Percentiles rank a stretch among this genome's conserved stretches.
Conservation (phyloP, 78 protist species). For the Dictyostelium purpureum region DNA sequence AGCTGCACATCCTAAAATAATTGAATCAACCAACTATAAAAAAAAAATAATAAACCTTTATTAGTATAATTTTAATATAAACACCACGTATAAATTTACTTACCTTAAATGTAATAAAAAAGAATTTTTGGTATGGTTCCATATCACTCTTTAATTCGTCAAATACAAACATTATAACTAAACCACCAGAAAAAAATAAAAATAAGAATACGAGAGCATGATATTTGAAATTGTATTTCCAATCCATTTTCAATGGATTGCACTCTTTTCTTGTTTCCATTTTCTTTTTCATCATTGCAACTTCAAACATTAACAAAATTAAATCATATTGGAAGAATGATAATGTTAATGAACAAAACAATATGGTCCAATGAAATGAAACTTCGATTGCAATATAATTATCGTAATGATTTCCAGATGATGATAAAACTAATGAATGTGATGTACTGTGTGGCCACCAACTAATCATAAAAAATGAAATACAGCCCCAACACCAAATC, state of each 20-base stretch:
- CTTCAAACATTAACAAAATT: constrained; percentile 60
- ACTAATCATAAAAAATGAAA: constrained; percentile 30
- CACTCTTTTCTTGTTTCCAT: constrained; percentile 8
- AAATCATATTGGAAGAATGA: constrained; percentile 58
- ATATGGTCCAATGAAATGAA: constrained; percentile 61
- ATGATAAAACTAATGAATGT: constrained; percentile 12
- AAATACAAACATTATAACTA: constrained; percentile 9
- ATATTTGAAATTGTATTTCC: background rate
- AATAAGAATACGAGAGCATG: background rate
- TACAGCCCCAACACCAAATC: constrained; percentile 50
- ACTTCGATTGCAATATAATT: constrained; percentile 51
- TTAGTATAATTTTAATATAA: background rate
- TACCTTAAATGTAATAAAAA: constrained; percentile 62
- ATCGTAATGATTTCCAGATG: background rate
- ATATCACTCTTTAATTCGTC: background rate
- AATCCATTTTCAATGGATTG: constrained; percentile 12
- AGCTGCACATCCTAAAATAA: background rate
- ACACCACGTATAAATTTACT: background rate
- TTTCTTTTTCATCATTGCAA: constrained; percentile 59
- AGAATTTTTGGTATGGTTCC: constrained; percentile 18
- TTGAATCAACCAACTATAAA: constrained; percentile 14
- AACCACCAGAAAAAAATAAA: background rate
- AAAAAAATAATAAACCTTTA: background rate
- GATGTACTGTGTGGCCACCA: constrained; percentile 80
- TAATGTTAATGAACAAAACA: constrained; percentile 17